Evolutionary conservation across 2,329 filamentous ascomycete species (phyloP), one percentile per base, ranked within the genome.

Genomic region (Colletotrichum navitas): DNA sequence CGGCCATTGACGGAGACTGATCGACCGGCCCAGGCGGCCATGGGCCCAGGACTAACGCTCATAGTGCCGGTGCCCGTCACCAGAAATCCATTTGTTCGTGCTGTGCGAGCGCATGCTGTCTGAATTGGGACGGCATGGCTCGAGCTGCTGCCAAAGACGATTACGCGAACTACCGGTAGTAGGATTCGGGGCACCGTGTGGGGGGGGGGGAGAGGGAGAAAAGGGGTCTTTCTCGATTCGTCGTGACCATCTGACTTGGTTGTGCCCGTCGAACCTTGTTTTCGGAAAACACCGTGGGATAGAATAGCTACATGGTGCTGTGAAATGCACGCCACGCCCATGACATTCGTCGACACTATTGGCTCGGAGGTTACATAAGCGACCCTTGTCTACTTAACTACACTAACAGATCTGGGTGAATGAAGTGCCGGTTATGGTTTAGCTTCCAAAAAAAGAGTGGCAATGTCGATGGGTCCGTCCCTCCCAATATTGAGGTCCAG

Each of bases 391-490:
- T 24, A n/a, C 14, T 14, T 8, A 8, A 8, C 16, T 21, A 3
- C 21, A n/a, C 18, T 59, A 47, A 52, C 43, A 41, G 45, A 54
- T 63, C 47, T 43, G 36, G 24, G 16, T 32, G 64, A 41, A 14
- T 45, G 47, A 45, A 45, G 47, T 49, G 41, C 62, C 62, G 32
- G 43, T 69, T 60, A 41, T 34, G 63, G 63, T 51, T n/a, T 67
- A 67, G 63, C 63, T 62, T 58, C 49, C 56, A 67, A 71, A 71
- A 64, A 71, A 67, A 51, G 68, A 68, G 68, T 71, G 68, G 68
- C 68, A 61, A 56, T 39, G 51, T 18, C 18, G 45, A 67, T 49
- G 21, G 63, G 39, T 26, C 47, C 24, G 21, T 24, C 45, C 45
- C 39, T 10, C 32, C 21, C 8, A 54, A 63, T 24, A 43, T n/a